A percentile compares a stretch with the other conserved stretches of the same genome.
Conservation (phyloP, 306 rosid species). For the Prinsepia uniflora region DNA sequence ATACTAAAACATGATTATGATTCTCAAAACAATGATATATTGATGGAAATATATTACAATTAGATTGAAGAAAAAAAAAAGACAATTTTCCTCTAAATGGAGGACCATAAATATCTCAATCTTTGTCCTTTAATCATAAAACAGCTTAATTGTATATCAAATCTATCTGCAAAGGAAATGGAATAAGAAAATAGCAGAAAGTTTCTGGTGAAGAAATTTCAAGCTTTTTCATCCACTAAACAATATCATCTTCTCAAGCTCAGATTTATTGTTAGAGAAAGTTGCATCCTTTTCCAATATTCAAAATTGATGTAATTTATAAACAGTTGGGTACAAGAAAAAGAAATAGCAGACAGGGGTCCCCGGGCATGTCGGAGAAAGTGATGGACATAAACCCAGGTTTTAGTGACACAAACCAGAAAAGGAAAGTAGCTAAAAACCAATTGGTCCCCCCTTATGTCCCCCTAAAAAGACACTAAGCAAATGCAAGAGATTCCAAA, state of each 20-base stretch:
- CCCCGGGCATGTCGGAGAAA: constrained; percentile 65
- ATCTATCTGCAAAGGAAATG: constrained; percentile 11
- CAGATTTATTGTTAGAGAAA: constrained; percentile 14
- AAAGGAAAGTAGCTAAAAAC: constrained; percentile 63
- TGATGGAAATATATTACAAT: background rate
- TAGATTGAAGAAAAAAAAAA: background rate
- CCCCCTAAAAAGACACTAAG: constrained; percentile 50
- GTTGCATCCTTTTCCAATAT: constrained; percentile 40
- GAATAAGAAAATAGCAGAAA: constrained; percentile 33
- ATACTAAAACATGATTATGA: background rate
- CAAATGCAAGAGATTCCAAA: constrained; percentile 56
- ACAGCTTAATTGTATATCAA: constrained; percentile 13
- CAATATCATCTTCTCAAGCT: constrained; percentile 13
- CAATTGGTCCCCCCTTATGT: constrained; percentile 74
- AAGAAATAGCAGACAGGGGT: constrained; percentile 56
- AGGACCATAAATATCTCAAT: constrained; percentile 26
- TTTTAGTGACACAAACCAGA: constrained; percentile 57
- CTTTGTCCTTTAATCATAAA: constrained; percentile 33
- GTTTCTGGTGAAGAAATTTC: constrained; percentile 46
- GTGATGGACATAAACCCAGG: constrained; percentile 53
- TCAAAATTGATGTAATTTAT: constrained; percentile 28
- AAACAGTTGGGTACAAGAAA: constrained; percentile 14
- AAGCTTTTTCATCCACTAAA: constrained; percentile 59
- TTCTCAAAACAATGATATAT: background rate
- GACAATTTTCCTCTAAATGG: constrained; percentile 15